Conservation (phyloP, 768 basidiomycete genomes). For the Cyathus striatus region DNA sequence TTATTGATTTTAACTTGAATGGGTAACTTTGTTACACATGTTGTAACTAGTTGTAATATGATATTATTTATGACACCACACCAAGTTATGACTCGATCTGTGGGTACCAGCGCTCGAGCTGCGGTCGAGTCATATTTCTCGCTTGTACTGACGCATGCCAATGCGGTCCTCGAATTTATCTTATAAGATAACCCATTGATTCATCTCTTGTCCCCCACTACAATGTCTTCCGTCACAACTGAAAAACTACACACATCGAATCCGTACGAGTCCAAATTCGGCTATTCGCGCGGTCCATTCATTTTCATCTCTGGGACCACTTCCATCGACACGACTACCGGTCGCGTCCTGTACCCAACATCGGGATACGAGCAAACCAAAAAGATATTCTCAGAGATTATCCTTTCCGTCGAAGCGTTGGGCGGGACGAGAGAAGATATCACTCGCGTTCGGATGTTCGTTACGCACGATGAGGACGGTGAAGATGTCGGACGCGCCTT, state of each 20-base stretch:
- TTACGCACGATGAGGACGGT: constrained; percentile 32
- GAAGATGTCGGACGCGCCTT: constrained; percentile 31
- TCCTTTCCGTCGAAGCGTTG: constrained; percentile 33
- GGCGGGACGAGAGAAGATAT: constrained; percentile 41
- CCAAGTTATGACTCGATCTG: no score
- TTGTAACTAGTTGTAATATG: no score
- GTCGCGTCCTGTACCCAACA: constrained; percentile 31
- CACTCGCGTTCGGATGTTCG: constrained; percentile 45
- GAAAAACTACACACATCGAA: constrained; percentile 38
- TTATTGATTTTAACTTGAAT: constrained; percentile 37
- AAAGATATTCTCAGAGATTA: constrained; percentile 39
- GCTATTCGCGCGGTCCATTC: constrained; percentile 48
- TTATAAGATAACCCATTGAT: no score
- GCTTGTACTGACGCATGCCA: background rate
- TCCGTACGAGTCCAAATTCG: constrained; percentile 46
- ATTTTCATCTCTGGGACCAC: constrained; percentile 53
- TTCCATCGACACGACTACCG: constrained; percentile 35
- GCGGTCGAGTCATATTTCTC: no score
- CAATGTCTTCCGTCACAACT: no score
- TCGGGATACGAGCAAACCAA: constrained; percentile 42
- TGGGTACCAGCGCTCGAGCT: no score
- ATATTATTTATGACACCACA: no score
- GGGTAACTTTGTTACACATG: constrained; percentile 17
- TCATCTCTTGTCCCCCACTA: no score
- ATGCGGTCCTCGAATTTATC: no score